A percentile compares a stretch with the other conserved stretches of the same genome.
phyloP scores from a whole-genome alignment of 164 flowering plant species.

The Macadamia integrifolia region DNA sequence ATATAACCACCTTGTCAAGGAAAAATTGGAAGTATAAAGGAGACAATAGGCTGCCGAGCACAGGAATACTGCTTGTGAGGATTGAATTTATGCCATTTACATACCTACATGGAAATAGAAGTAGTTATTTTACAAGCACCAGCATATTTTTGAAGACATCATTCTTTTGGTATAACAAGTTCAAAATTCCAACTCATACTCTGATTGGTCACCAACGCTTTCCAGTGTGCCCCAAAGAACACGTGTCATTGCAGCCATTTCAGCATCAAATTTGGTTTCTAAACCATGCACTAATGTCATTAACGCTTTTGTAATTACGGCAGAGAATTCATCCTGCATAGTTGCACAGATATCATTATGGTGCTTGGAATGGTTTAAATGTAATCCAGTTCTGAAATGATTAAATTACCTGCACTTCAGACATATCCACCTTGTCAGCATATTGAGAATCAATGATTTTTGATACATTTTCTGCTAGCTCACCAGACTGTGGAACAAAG shows the following conservation, averaged over 20 bases:
- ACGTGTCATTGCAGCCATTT: constrained; percentile 98
- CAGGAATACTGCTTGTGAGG: constrained; percentile 82
- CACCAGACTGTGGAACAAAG: constrained; percentile 56
- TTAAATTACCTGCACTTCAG: constrained; percentile 79
- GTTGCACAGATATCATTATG: constrained; percentile 1
- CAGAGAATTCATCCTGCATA: constrained; percentile 93
- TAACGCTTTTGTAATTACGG: constrained; percentile 82
- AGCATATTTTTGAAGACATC: background rate
- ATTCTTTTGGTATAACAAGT: background rate
- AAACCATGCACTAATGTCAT: constrained; percentile 85
- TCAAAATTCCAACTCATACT: constrained; percentile 35
- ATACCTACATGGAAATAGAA: constrained; percentile 52
- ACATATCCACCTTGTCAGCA: constrained; percentile 75
- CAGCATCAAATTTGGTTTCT: constrained; percentile 93
- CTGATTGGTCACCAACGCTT: constrained; percentile 99
- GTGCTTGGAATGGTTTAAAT: background rate
- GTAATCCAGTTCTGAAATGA: background rate
- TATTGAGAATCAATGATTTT: constrained; percentile 81
- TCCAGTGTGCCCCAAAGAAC: constrained; percentile 97
- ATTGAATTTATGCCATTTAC: constrained; percentile 81
- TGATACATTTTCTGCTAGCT: constrained; percentile 85
- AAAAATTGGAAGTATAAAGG: constrained; percentile 94
- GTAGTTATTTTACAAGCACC: background rate
- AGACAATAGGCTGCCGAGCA: constrained; percentile 79
- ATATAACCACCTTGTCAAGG: constrained; percentile 72